Conservation (phyloP, 148 eudicot genomes). For the Fallopia convolvulus region DNA sequence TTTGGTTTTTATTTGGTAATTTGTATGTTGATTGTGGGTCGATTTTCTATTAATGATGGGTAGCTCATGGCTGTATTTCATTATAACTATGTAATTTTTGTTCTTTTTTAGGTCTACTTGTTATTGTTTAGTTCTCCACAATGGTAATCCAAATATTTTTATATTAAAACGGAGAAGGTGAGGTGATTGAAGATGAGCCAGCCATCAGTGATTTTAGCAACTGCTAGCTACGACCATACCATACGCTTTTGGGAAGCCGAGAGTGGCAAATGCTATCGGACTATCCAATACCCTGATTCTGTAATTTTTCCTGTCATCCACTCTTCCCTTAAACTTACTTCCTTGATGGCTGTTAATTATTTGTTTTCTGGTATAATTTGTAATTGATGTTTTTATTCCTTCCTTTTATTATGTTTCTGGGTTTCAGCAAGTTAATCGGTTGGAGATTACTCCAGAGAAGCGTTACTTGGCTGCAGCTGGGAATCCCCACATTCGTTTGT, state of each 20-base stretch:
- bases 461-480: conserved; percentile 89
- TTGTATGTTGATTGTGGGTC: neutral
- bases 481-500: conserved; percentile 85
- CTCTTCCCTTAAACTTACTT: conserved; percentile 8
- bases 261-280: conserved; percentile 77
- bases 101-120: neutral
- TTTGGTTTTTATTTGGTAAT: neutral
- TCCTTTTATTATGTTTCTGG: neutral
- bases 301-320: conserved; percentile 19
- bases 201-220: conserved; percentile 58
- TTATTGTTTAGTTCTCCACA: neutral
- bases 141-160: neutral
- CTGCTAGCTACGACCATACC: conserved; percentile 93
- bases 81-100: neutral
- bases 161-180: neutral
- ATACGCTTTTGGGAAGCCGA: conserved; percentile 95
- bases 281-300: conserved; percentile 88
- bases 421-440: conserved; percentile 85
- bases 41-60: neutral
- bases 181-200: conserved; percentile 45
- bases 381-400: neutral
- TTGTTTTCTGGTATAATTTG: neutral
- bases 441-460: conserved; percentile 93
- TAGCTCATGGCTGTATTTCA: neutral
- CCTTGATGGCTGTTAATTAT: neutral